Evolutionary conservation across 1,284 basidiomycete species (phyloP), one percentile per base, ranked within the genome.

Genomic region (Laetiporus sulphureus): DNA sequence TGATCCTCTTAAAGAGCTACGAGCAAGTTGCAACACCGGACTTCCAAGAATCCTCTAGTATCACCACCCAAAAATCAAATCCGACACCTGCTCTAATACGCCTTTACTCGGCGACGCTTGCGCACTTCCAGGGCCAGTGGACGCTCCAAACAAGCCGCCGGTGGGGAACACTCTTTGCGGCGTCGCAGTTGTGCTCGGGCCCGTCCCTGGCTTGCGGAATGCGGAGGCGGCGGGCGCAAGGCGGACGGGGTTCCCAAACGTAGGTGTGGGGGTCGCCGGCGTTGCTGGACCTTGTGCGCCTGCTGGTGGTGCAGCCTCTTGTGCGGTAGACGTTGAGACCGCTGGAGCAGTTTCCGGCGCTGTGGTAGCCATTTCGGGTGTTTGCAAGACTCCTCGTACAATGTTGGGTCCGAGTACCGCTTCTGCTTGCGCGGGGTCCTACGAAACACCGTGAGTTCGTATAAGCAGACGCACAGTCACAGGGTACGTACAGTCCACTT

Each of bases 1-100:
- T n/a, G n/a, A n/a, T n/a, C n/a, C n/a, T n/a, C n/a, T n/a, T n/a
- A n/a, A n/a, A n/a, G n/a, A n/a, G n/a, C n/a, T n/a, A n/a, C n/a
- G n/a, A n/a, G n/a, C n/a, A n/a, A n/a, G n/a, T n/a, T n/a, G n/a
- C n/a, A n/a, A n/a, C n/a, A n/a, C n/a, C n/a, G n/a, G n/a, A n/a
- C n/a, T n/a, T n/a, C n/a, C n/a, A n/a, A n/a, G n/a, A n/a, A n/a
- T n/a, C n/a, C n/a, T n/a, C n/a, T n/a, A n/a, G n/a, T n/a, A 18
- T 63, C 75, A 81, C 81, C 81, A 84, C 18, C 82, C 83, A 60
- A 86, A 85, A 39, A 87, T 77, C 48, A 84, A 56, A 64, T 86
- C 83, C n/a, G 79, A 79, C 32, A 86, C 75, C 57, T 83, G 80
- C 10, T 82, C 81, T 3, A 87, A 45, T 48, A 85, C 53, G 4